These are phyloP conservation scores for Schrenkiella parvula DNA, from an alignment of 345 rosid species.

Conservation along the genomic window DNA sequence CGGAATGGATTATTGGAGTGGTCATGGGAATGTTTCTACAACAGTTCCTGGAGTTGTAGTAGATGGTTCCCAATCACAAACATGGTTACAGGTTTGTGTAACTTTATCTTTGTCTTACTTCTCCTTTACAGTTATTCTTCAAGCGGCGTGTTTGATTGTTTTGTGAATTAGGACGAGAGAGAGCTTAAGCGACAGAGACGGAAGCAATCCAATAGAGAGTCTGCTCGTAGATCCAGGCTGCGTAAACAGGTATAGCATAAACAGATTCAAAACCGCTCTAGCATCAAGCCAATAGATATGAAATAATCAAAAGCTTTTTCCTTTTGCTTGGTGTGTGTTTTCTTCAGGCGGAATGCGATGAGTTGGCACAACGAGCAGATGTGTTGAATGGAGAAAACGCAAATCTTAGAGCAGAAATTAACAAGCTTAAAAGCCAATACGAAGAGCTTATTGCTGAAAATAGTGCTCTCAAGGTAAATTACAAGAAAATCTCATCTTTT, in stretches of 20 bases:
- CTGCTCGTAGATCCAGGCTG: constrained; percentile 91
- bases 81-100: constrained; percentile 74
- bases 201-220: constrained; percentile 94
- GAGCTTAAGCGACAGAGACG: constrained; percentile 90
- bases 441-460: constrained; percentile 76
- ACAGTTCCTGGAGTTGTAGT: constrained; percentile 60
- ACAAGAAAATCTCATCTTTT: neutral
- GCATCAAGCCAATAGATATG: neutral
- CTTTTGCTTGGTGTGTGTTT: constrained; percentile 11
- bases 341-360: constrained; percentile 90
- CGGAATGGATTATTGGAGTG: constrained; percentile 96
- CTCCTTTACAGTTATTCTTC: neutral
- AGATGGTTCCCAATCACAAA: constrained; percentile 63
- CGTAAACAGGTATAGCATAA: constrained; percentile 71
- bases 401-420: constrained; percentile 71
- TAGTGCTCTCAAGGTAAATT: constrained; percentile 62
- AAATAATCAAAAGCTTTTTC: neutral
- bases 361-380: constrained; percentile 85
- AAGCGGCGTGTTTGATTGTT: neutral
- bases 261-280: neutral
- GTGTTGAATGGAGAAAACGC: constrained; percentile 78
- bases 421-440: constrained; percentile 56
- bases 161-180: constrained; percentile 68
- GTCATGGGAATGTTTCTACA: constrained; percentile 70
- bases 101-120: neutral